Evolutionary conservation across 2,329 filamentous ascomycete genomes (phyloP), one percentile per base, ranked within the genome.

Genomic region (Fusarium subtropicale): DNA sequence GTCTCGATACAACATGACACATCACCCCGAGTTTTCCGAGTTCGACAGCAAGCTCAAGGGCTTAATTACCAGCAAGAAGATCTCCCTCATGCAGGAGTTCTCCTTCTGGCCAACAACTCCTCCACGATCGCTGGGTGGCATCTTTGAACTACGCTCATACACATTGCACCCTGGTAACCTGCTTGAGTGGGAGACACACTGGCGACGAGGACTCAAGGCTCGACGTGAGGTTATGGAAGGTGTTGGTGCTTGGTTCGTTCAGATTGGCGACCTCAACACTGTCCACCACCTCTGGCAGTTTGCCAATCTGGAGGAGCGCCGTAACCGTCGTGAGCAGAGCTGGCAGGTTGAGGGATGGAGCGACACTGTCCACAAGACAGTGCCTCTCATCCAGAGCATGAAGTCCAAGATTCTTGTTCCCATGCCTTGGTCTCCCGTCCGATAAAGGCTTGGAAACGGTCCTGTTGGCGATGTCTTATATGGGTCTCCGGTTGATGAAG

Each of bases 271-370:
- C 56, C 86, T 99, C 68, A 99, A 99, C 83, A 97, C 94, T 1
- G 96, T 99, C 34, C 94, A 99, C 80, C 95, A 98, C 79, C 86
- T 99, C 24, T 99, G 96, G 96, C 96, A 99, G 79, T 99, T 98
- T 84, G 94, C 95, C 73, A 93, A 99, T 80, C 82, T 99, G 64
- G 94, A 98, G 81, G 96, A 98, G 83, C 90, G 96, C 71, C 96
- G 97, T 80, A 83, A 92, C 36, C 88, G 94, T 71, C 88, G 96
- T 71, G 96, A 99, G 85, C 90, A 97, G 86, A 97, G 94, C 79
- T 99, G 96, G 96, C 89, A 90, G 70, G 89, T 97, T 41, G 92
- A 97, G 77, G 96, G 96, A 46, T 99, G 96, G 96, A 93, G 92
- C 54, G 93, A 97, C 76, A 97, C 95, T 26, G 96, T 98, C 38